Base-by-base conservation (phyloP, 106 monocot genomes). In the Acorus gramineus region DNA sequence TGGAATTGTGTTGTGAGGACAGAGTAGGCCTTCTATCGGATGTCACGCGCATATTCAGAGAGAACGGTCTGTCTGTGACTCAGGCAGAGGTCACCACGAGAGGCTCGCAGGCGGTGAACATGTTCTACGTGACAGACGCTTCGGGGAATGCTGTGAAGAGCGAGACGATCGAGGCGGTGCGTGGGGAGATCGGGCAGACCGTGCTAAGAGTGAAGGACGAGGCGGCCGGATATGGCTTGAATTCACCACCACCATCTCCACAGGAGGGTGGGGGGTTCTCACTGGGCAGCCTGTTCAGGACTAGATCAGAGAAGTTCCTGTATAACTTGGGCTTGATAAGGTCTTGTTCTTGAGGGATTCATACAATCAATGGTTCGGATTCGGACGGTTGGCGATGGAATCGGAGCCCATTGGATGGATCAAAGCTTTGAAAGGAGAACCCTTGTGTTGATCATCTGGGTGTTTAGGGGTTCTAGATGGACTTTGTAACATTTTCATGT, bases 1-100 rank as follows among this genome's bases (percentile, higher is more conserved):
- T 96, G 13, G 96, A 96, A 59, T 80, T 96, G 3, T 85, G 87
- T 61, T 67, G 87, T 11, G 87, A 91, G 28, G 96, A 96, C 57
- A 67, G 96, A 67, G 76, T 87, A 3, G 96, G 96, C 6, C 84
- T 96, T 2, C 77, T 96, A 3, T 86, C 95, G 0, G 87, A 96
- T 13, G 95, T 90, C 2, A 96, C 87, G 0, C 75, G 95, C 8
- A 96, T 90, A 54, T 96, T 96, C 45, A 61, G 95, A 63, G 95
- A 96, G 55, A 77, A 96, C 42, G 95, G 95, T 47, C 77, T 96
- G 3, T 76, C 82, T 0, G 83, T 96, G 4, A 71, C 73, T 2
- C 75, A 70, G 4, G 96, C 90, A 1, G 91, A 96, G 64, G 96
- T 96, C 5, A 47, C 77, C 2, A 96, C 96, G 2, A 70, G 77